A percentile compares a stretch with the other conserved stretches of the same genome.
These are phyloP conservation scores for Trichosporon coremiiforme DNA, from an alignment of 1,284 basidiomycete species.

Conservation along the genomic window DNA sequence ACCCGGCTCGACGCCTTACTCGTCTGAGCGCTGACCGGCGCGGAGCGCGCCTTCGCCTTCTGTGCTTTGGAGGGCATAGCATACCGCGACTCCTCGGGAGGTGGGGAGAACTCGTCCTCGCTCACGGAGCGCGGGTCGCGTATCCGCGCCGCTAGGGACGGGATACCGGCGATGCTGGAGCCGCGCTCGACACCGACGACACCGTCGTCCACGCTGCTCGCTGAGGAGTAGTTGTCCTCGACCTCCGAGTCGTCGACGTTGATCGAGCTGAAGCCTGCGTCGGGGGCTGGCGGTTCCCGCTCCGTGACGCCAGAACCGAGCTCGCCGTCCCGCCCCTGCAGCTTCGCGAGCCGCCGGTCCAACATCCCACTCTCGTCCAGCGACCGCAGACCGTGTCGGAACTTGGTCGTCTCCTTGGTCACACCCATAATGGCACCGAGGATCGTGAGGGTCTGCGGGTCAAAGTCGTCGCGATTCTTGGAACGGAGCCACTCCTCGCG, in stretches of 20 bases:
- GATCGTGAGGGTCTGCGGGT: slow-evolving; percentile 73
- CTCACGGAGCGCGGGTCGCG: slow-evolving; percentile 10
- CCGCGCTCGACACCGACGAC: not conserved
- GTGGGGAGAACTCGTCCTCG: slow-evolving; percentile 16
- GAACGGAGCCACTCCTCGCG: slow-evolving; percentile 28
- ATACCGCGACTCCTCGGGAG: slow-evolving; percentile 13
- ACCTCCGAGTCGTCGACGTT: slow-evolving; percentile 22
- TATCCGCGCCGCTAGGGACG: not conserved
- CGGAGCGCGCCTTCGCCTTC: slow-evolving; percentile 12
- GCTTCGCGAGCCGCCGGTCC: slow-evolving; percentile 9
- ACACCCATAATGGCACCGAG: slow-evolving; percentile 78
- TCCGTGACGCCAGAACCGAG: not conserved
- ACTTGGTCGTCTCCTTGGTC: slow-evolving; percentile 69
- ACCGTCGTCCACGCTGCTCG: not conserved
- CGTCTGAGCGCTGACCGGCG: not conserved
- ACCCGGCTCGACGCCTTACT: not conserved
- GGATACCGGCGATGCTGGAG: not conserved
- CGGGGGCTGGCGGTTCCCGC: not conserved
- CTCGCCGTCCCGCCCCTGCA: not conserved
- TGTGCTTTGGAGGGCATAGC: slow-evolving; percentile 6
- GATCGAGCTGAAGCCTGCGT: slow-evolving; percentile 19
- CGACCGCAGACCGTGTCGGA: slow-evolving; percentile 20
- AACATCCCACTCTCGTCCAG: slow-evolving; percentile 13
- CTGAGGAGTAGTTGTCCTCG: slow-evolving; percentile 12
- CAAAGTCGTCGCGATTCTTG: slow-evolving; percentile 40